Percentiles rank a stretch among this genome's conserved stretches.
Conservation (phyloP, 257 asterid genomes). For the Asclepias syriaca region DNA sequence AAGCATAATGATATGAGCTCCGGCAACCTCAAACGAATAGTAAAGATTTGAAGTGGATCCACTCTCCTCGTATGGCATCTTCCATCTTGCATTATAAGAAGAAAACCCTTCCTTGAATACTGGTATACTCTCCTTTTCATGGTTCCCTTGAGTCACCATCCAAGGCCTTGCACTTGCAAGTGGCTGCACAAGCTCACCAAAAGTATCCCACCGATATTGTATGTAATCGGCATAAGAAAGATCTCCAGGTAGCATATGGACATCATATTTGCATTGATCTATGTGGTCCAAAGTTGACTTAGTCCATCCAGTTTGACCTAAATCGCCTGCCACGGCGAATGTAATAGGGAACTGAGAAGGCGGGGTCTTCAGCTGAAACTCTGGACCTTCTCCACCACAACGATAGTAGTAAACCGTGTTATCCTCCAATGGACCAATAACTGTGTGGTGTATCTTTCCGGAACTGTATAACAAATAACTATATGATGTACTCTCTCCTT, state of each 20-base stretch:
- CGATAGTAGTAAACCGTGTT: conserved; percentile 60
- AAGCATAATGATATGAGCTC: conserved; percentile 82
- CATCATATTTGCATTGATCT: conserved; percentile 53
- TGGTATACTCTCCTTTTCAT: conserved; percentile 67
- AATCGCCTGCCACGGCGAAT: conserved; percentile 88
- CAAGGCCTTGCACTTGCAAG: conserved; percentile 93
- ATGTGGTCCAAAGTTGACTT: conserved; percentile 77
- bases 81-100: conserved; percentile 91
- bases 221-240: conserved; percentile 87
- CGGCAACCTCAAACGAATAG: conserved; percentile 90
- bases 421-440: conserved; percentile 71
- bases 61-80: conserved; percentile 91
- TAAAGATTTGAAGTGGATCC: conserved; percentile 69
- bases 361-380: conserved; percentile 79
- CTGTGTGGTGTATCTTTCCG: conserved; percentile 76
- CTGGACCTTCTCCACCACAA: conserved; percentile 78
- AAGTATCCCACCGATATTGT: conserved; percentile 85
- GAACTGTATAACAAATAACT: conserved; percentile 58
- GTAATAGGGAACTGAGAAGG: conserved; percentile 82
- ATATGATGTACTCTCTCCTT: conserved; percentile 66
- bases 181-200: conserved; percentile 89
- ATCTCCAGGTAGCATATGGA: conserved; percentile 90
- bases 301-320: conserved; percentile 97
- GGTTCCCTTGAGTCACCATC: conserved; percentile 99
- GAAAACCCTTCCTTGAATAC: conserved; percentile 44